phyloP scores from a whole-genome alignment of 805 yeast species.

The Lachancea sp. region DNA sequence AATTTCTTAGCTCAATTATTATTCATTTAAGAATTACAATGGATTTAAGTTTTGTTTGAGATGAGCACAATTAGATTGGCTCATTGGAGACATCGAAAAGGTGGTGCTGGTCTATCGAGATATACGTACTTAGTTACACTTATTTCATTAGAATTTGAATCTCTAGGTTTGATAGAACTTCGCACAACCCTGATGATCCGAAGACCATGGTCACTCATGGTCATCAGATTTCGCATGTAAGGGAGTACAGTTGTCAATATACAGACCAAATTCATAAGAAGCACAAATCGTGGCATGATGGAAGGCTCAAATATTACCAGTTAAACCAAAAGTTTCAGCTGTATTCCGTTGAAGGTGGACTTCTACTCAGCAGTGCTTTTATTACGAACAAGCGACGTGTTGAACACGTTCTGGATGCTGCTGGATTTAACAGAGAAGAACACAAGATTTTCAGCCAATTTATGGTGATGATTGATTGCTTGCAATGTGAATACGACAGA shows the following conservation, averaged over 20 bases:
- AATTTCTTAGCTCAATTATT: no score
- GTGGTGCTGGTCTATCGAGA: no score
- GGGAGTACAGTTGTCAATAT: slow-evolving; percentile 30
- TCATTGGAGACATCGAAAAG: no score
- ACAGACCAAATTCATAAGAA: slow-evolving; percentile 30
- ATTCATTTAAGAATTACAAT: no score
- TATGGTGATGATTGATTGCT: slow-evolving; percentile 22
- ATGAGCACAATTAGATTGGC: no score
- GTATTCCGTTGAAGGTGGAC: slow-evolving; percentile 21
- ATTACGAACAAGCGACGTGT: slow-evolving; percentile 23
- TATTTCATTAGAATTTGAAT: no score
- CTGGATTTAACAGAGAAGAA: slow-evolving; percentile 22
- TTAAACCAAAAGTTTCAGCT: slow-evolving; percentile 21
- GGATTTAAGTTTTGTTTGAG: no score
- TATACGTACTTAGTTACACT: no score
- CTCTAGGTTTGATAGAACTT: no score
- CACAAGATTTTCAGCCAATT: slow-evolving; percentile 26
- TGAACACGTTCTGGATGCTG: slow-evolving; percentile 16
- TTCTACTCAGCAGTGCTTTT: slow-evolving; percentile 21
- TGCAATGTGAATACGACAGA: slow-evolving; percentile 9
- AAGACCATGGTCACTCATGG: background rate
- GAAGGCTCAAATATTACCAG: slow-evolving; percentile 22
- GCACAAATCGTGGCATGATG: slow-evolving; percentile 34
- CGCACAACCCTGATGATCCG: background rate
- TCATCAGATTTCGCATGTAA: slow-evolving; percentile 13